phyloP scores from a whole-genome alignment of 1,284 basidiomycete genomes.

The Melampsora allii-populina region DNA sequence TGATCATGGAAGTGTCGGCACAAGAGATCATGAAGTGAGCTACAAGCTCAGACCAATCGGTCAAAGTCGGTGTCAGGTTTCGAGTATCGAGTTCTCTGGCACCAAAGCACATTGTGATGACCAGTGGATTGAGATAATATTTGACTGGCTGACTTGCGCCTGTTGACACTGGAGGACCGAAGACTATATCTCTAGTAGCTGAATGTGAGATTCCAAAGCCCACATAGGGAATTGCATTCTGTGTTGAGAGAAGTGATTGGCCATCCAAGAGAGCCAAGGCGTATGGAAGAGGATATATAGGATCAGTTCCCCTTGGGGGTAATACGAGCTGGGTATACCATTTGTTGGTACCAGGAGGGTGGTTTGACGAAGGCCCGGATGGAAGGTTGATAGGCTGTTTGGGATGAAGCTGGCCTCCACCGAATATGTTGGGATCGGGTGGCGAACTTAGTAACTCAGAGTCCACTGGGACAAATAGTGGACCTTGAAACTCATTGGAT shows the following conservation, averaged over 20 bases:
- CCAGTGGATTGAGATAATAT: slow-evolving; percentile 38
- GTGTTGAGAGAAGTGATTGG: slow-evolving; percentile 33
- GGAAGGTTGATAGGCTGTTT: background rate
- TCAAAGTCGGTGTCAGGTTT: slow-evolving; percentile 6
- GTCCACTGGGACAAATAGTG: background rate
- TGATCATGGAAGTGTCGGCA: slow-evolving; percentile 10
- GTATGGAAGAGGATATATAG: slow-evolving; percentile 43
- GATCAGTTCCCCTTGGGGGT: slow-evolving; percentile 34
- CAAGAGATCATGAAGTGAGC: slow-evolving; percentile 17
- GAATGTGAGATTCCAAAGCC: slow-evolving; percentile 41
- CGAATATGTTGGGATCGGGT: background rate
- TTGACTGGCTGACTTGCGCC: slow-evolving; percentile 9
- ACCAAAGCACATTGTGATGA: slow-evolving; percentile 26
- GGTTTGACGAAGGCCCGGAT: background rate
- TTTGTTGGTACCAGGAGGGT: slow-evolving; percentile 43
- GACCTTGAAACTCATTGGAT: background rate
- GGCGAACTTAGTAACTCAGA: background rate
- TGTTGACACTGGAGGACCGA: slow-evolving; percentile 26
- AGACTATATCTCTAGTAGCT: slow-evolving; percentile 21
- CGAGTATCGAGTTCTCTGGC: slow-evolving; percentile 13
- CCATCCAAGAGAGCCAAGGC: slow-evolving; percentile 28
- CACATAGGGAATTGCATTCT: background rate
- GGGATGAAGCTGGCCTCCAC: background rate
- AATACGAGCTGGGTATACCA: slow-evolving; percentile 42
- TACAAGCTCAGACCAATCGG: slow-evolving; percentile 35